Evolutionary conservation across 2,329 filamentous ascomycete species (phyloP).

Genomic region (Colletotrichum brevisporum): DNA sequence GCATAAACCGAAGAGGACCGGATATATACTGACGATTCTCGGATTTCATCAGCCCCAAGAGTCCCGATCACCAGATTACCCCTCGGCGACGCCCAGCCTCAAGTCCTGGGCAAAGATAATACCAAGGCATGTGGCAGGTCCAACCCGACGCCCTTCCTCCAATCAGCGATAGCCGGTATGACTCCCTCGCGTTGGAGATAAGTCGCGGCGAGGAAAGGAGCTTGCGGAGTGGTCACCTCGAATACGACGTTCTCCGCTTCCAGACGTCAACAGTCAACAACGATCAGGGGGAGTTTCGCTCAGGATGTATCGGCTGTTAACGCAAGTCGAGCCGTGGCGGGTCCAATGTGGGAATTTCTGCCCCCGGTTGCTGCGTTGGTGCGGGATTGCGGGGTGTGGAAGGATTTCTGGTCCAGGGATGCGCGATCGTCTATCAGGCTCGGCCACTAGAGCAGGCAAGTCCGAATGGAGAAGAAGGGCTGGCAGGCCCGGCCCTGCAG

Average conservation of each 20-base stretch:
- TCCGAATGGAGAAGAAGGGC: slow-evolving; percentile 1
- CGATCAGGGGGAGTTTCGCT: not conserved
- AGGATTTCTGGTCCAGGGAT: not conserved
- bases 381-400: slow-evolving; percentile 8
- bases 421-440: slow-evolving; percentile 8
- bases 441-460: slow-evolving; percentile 25
- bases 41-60: not conserved
- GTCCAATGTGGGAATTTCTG: slow-evolving; percentile 3
- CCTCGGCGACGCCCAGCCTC: not conserved
- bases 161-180: slow-evolving; percentile 6
- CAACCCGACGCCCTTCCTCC: not conserved
- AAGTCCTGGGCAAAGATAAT: not conserved
- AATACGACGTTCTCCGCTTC: slow-evolving; percentile 16
- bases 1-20: not conserved
- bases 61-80: no score
- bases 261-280: not conserved
- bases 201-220: slow-evolving; percentile 1
- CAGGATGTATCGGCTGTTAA: slow-evolving; percentile 22
- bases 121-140: not conserved
- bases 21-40: not conserved
- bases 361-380: no score
- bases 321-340: slow-evolving; percentile 8
- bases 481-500: not conserved
- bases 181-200: slow-evolving; percentile 12
- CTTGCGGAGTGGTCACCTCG: not conserved